phyloP scores from a whole-genome alignment of 2,329 filamentous ascomycete genomes.

The Cytospora piceae region DNA sequence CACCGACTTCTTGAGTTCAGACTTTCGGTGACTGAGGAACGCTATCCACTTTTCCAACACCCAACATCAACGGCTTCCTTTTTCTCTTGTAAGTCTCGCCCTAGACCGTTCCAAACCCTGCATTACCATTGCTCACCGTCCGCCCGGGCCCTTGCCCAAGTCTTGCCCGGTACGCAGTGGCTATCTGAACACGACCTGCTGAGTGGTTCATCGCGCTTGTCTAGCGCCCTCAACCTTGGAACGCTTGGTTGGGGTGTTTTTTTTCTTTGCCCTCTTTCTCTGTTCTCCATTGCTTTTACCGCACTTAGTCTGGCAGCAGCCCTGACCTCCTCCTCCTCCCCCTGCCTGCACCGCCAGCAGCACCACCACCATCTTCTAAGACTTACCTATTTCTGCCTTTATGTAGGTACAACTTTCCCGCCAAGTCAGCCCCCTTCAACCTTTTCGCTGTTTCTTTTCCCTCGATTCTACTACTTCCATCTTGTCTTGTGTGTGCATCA shows the following conservation, averaged over 20 bases:
- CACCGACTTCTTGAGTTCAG: constrained; percentile 14
- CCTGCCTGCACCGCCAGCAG: constrained; percentile 6
- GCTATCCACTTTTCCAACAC: constrained; percentile 14
- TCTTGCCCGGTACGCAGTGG: neutral
- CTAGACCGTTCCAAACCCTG: neutral
- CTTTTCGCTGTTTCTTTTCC: constrained; percentile 9
- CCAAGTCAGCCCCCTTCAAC: constrained; percentile 5
- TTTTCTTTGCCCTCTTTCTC: neutral
- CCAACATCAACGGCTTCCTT: constrained; percentile 1
- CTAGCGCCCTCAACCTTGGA: neutral
- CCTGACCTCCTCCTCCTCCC: neutral
- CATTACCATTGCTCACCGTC: constrained; percentile 2
- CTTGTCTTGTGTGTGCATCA: neutral
- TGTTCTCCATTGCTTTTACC: constrained; percentile 6
- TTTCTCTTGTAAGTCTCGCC: neutral
- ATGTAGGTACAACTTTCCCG: constrained; percentile 29
- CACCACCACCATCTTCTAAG: constrained; percentile 7
- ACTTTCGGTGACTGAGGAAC: constrained; percentile 22
- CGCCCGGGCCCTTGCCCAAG: neutral
- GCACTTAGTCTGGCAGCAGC: neutral
- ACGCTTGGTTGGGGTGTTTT: neutral
- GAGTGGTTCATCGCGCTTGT: constrained; percentile 2
- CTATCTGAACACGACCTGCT: neutral
- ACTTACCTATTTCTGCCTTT: constrained; percentile 19
- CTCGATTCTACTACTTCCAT: constrained; percentile 1